Evolutionary conservation across 495 filamentous ascomycete genomes (phyloP), one percentile per base, ranked within the genome.

Genomic region (Podospora pseudopauciseta): DNA sequence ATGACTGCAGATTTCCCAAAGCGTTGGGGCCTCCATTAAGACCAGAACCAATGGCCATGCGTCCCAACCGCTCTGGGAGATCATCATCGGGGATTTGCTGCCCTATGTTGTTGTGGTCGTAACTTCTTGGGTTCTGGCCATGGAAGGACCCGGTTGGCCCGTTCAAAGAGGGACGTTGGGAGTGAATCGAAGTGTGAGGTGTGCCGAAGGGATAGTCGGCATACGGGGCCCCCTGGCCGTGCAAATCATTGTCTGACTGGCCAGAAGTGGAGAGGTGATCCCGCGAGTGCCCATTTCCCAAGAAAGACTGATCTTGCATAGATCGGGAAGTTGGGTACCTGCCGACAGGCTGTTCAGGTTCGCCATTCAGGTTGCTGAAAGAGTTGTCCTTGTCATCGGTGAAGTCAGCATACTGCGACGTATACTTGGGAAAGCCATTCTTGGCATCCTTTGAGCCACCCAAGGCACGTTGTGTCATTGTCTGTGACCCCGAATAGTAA

Each of bases 401-500:
- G 44, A 70, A 70, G 55, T 67, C 67, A 1, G 64, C 54, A 34
- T 68, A 70, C 61, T 26, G 32, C 15, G 68, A 30, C 13, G 65
- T n/a, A 44, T 59, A 67, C 49, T 67, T 70, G 49, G 65, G 71
- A 5, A 23, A 16, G 19, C 44, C 67, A 18, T 63, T 68, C 4
- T 66, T 39, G 18, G 66, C 16, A 15, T 69, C 70, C 19, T 70
- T 71, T 11, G 74, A 65, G 19, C 73, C 66, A 34, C 49, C 59
- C 16, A 55, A 60, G 16, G 56, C 68, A 54, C 73, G 63, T 63
- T 74, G 75, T 6, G 72, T 63, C 44, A 66, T 69, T 19, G 70
- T 39, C 13, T 71, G 70, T 4, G 74, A 19, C 6, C 70, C 65
- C 2, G 81, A 26, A 63, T 82, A 84, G 67, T 84, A 86, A 1